Base-by-base conservation (phyloP, 192 early-diverging fungal species). In the Umbelopsis vinacea region DNA sequence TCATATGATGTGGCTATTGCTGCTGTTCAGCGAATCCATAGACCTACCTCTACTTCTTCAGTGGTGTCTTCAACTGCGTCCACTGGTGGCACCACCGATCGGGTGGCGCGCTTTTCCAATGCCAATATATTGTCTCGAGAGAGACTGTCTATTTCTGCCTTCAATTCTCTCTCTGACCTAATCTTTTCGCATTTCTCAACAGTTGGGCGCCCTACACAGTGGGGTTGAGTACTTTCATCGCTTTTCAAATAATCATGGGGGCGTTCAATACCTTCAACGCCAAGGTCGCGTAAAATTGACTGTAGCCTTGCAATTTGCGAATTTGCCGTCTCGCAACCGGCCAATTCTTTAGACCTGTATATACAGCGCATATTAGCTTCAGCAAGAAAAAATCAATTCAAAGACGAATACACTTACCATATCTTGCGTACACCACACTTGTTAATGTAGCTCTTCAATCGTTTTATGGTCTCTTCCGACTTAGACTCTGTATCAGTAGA, bases 111-210 rank as follows among this genome's bases (percentile, higher is more conserved):
- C 12, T 57, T 68, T 5, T 73, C 68, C 21, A 21, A 43, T 15
- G 55, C 70, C 29, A 83, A 67, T 23, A 84, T 81, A 29, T 77
- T 70, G 14, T 69, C 76, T 11, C 68, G 55, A 52, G 77, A 72
- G 26, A 88, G 82, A 6, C 74, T 80, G 12, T 79, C 85, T 22
- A 88, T 40, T 69, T 88, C 87, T 0, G 80, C 82, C n/a, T 82
- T 80, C 29, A 88, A 48, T 38, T 88, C 87, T 35, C 87, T 82
- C 71, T 82, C 83, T 8, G 66, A 76, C 60, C 85, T 88, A 23
- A 86, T 76, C 63, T 82, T 74, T 47, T 82, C 85, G 46, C 87
- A 88, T 46, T 88, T 86, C 29, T 88, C 87, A 26, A 88, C 46
- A 1, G 83, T 87, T 6, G 87, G 87, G 19, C 85, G 78, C 1